A percentile compares a stretch with the other conserved stretches of the same genome.
Evolutionary conservation across 805 yeast genomes (phyloP).

Genomic region (Saccharomycopsis fibuligera): DNA sequence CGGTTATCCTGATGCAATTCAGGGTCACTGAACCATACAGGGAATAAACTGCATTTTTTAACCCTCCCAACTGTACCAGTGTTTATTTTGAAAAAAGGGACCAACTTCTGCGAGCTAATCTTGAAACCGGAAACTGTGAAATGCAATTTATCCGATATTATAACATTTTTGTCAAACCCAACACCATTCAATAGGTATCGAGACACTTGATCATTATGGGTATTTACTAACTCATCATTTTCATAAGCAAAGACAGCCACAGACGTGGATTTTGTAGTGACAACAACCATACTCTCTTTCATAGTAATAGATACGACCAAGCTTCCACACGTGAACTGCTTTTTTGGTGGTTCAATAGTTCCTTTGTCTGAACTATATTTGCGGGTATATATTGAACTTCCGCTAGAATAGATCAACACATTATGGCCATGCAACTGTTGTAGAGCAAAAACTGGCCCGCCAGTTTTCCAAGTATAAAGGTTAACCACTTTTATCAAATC

Average conservation of each 20-base stretch:
- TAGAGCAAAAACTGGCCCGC: constrained; percentile 12
- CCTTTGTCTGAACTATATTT: constrained; percentile 2
- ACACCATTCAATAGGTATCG: constrained; percentile 1
- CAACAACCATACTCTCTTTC: not conserved
- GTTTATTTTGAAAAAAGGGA: not conserved
- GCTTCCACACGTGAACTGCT: constrained; percentile 13
- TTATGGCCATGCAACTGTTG: constrained; percentile 4
- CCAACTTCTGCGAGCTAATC: not conserved
- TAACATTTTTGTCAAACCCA: constrained; percentile 1
- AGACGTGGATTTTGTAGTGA: constrained; percentile 7
- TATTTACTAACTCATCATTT: not conserved
- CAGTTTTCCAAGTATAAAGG: constrained; percentile 17
- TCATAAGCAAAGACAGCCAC: not conserved
- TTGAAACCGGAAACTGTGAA: constrained; percentile 7
- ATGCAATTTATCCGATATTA: constrained; percentile 11
- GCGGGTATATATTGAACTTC: constrained; percentile 7
- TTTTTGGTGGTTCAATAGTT: constrained; percentile 4
- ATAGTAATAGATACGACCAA: constrained; percentile 1
- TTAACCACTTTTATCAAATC: constrained; percentile 5
- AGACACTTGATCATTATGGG: constrained; percentile 3
- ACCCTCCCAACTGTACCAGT: not conserved
- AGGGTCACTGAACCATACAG: not conserved
- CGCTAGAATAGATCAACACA: constrained; percentile 12
- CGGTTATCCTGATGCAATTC: not conserved
- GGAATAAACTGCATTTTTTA: not conserved